A percentile compares a stretch with the other conserved stretches of the same genome.
These are phyloP conservation scores for Calonectria leucothoes DNA, from an alignment of 2,329 filamentous ascomycete species.

Conservation along the genomic window DNA sequence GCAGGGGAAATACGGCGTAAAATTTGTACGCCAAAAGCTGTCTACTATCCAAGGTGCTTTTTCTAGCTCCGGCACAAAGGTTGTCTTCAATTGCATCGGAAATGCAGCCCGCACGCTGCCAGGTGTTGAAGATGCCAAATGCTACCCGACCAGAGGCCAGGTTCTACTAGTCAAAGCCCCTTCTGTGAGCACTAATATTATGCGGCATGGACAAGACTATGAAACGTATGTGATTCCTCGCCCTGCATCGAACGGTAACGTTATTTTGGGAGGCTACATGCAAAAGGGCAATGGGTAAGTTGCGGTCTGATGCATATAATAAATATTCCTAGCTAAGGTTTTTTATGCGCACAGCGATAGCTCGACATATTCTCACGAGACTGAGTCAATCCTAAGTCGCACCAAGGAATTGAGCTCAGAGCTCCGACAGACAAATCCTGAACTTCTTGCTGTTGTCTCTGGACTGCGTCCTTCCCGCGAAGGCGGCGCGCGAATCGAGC, in stretches of 20 bases:
- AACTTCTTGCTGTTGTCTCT: constrained; percentile 48
- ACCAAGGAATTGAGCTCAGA: constrained; percentile 46
- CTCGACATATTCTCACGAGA: constrained; percentile 51
- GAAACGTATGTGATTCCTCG: constrained; percentile 56
- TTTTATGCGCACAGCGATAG: constrained; percentile 40
- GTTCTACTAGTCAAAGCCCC: constrained; percentile 51
- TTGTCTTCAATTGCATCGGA: constrained; percentile 52
- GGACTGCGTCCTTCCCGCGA: constrained; percentile 50
- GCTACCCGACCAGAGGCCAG: constrained; percentile 55
- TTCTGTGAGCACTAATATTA: constrained; percentile 47
- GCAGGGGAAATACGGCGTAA: constrained; percentile 43
- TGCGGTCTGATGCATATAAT: neutral
- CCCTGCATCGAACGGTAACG: constrained; percentile 48
- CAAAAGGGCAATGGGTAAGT: constrained; percentile 48
- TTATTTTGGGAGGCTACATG: constrained; percentile 53
- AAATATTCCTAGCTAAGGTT: neutral
- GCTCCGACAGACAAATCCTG: constrained; percentile 35
- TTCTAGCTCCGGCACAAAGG: constrained; percentile 37
- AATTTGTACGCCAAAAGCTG: constrained; percentile 45
- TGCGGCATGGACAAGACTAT: constrained; percentile 52
- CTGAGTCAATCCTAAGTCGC: constrained; percentile 50
- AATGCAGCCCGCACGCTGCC: constrained; percentile 47
- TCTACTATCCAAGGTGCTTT: constrained; percentile 42
- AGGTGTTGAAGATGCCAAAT: constrained; percentile 52
- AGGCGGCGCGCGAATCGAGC: constrained; percentile 58